phyloP scores from a whole-genome alignment of 192 early-diverging fungal species.

The Backusella liffmaniae region DNA sequence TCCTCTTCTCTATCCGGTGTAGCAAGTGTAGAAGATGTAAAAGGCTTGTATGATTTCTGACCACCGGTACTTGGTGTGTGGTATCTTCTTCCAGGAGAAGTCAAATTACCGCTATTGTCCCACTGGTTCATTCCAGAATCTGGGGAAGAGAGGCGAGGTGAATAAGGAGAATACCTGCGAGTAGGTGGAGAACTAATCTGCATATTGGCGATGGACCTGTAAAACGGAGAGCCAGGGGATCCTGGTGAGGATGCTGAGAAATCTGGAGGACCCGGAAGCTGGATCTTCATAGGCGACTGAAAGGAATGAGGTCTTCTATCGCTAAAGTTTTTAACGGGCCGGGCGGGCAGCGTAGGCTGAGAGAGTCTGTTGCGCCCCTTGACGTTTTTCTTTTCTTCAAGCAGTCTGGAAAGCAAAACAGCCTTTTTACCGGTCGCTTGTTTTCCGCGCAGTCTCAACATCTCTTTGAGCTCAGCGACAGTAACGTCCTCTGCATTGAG shows the following conservation, averaged over 20 bases:
- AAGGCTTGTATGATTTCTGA: slow-evolving; percentile 20
- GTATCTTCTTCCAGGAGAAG: neutral
- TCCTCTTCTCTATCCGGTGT: slow-evolving; percentile 25
- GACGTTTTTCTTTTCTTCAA: slow-evolving; percentile 54
- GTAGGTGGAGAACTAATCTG: slow-evolving; percentile 36
- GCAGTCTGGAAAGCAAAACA: slow-evolving; percentile 59
- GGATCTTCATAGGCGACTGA: slow-evolving; percentile 11
- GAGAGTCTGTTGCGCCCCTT: slow-evolving; percentile 27
- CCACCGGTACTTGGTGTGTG: neutral
- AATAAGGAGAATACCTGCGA: slow-evolving; percentile 17
- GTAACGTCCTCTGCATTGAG: slow-evolving; percentile 76
- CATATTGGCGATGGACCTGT: slow-evolving; percentile 35
- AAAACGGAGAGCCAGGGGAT: slow-evolving; percentile 4
- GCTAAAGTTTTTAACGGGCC: slow-evolving; percentile 4
- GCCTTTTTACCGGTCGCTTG: slow-evolving; percentile 74
- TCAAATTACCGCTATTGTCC: neutral
- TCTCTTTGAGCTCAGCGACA: slow-evolving; percentile 73
- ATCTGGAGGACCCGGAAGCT: slow-evolving; percentile 15
- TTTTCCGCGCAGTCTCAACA: slow-evolving; percentile 64
- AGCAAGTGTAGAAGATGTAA: slow-evolving; percentile 22
- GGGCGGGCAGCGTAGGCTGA: neutral
- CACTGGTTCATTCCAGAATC: slow-evolving; percentile 8
- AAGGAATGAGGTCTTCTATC: slow-evolving; percentile 15
- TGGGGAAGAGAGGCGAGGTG: slow-evolving; percentile 29
- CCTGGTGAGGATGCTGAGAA: slow-evolving; percentile 24